Conservation (phyloP, 2,329 filamentous ascomycete species). For the Sporothrix inflata region DNA sequence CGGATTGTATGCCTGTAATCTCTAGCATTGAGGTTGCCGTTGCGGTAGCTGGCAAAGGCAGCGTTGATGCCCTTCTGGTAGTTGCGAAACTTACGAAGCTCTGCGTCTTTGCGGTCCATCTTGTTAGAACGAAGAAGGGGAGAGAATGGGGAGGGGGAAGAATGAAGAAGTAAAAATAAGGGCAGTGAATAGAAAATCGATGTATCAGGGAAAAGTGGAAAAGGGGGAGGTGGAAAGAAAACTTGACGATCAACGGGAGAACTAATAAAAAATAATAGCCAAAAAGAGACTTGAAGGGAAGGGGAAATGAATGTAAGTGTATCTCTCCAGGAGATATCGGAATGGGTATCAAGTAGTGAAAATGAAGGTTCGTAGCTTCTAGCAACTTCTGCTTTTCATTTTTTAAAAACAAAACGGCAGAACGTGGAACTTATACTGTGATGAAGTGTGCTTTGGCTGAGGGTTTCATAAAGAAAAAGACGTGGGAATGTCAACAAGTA, state of each 20-base stretch:
- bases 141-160: neutral
- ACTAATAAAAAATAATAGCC: too few relatives aligned
- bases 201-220: neutral
- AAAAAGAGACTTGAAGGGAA: neutral
- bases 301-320: neutral
- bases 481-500: neutral
- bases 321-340: conserved; percentile 1
- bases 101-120: neutral
- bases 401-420: neutral
- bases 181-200: neutral
- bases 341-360: neutral
- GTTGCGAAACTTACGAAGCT: neutral
- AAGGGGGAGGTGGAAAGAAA: neutral
- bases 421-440: neutral
- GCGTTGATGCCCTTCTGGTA: neutral
- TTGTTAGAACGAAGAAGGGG: neutral
- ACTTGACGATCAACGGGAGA: neutral
- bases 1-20: neutral
- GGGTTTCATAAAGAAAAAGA: neutral
- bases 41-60: neutral
- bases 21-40: neutral
- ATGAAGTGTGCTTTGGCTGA: neutral
- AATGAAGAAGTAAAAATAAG: neutral
- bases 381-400: neutral
- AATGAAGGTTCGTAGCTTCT: neutral